Conservation (phyloP, 2,329 filamentous ascomycete genomes). For the Penicillium sp. region DNA sequence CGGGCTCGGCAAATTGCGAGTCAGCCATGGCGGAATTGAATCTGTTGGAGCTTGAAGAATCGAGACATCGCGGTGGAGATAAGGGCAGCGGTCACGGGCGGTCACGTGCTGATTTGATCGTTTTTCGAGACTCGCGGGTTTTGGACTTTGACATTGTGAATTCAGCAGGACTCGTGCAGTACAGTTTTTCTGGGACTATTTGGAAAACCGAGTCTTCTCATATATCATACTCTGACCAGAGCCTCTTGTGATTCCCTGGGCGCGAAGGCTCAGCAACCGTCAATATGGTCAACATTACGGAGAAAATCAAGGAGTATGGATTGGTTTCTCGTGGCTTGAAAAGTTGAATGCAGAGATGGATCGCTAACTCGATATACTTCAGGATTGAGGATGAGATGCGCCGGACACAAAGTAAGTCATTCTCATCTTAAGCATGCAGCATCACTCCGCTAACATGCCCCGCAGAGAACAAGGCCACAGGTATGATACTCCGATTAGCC, state of each 20-base stretch:
- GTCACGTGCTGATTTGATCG: not conserved
- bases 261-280: constrained; percentile 13
- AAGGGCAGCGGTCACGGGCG: too few relatives aligned
- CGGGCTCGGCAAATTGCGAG: constrained; percentile 2
- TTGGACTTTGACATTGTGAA: not conserved
- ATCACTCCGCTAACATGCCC: constrained; percentile 29
- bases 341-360: not conserved
- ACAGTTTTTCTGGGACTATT: not conserved
- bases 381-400: constrained; percentile 99
- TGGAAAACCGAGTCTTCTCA: not conserved
- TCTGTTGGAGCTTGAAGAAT: too few relatives aligned
- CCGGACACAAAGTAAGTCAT: constrained; percentile 83
- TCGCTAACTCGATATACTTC: constrained; percentile 15
- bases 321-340: constrained; percentile 2
- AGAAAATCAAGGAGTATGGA: constrained; percentile 95
- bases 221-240: not conserved
- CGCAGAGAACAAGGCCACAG: constrained; percentile 95
- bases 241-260: not conserved
- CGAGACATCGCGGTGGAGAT: too few relatives aligned
- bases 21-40: too few relatives aligned
- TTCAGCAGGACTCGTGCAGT: too few relatives aligned
- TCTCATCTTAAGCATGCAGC: constrained; percentile 8
- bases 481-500: constrained; percentile 54
- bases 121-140: not conserved
- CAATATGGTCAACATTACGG: constrained; percentile 97